These are phyloP conservation scores for Spathaspora boniae DNA, from an alignment of 805 yeast species.

Conservation along the genomic window DNA sequence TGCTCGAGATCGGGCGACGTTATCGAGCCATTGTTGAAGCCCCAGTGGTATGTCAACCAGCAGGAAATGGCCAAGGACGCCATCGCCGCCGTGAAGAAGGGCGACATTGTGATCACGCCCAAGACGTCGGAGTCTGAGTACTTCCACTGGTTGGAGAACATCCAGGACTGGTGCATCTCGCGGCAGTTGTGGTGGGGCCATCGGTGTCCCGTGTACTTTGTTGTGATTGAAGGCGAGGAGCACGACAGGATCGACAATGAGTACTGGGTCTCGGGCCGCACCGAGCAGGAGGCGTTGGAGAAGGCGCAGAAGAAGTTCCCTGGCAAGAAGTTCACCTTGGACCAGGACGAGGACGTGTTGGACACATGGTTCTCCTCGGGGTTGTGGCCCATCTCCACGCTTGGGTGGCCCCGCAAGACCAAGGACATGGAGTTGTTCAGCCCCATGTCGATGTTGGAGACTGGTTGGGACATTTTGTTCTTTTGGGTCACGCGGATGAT, in stretches of 20 bases:
- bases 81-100: slow-evolving; percentile 77
- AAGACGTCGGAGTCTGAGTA: slow-evolving; percentile 89
- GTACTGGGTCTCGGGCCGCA: slow-evolving; percentile 91
- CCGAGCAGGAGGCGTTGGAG: slow-evolving; percentile 72
- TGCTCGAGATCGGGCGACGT: slow-evolving; percentile 97
- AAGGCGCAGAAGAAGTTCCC: slow-evolving; percentile 79
- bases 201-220: slow-evolving; percentile 94
- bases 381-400: slow-evolving; percentile 94
- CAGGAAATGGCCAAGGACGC: slow-evolving; percentile 85
- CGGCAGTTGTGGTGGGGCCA: slow-evolving; percentile 95
- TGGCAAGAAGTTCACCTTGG: slow-evolving; percentile 63
- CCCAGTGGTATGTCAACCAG: slow-evolving; percentile 99
- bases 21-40: slow-evolving; percentile 94
- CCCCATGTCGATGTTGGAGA: slow-evolving; percentile 93
- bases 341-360: slow-evolving; percentile 96
- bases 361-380: slow-evolving; percentile 99
- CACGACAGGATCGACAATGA: slow-evolving; percentile 59
- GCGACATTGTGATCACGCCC: slow-evolving; percentile 79
- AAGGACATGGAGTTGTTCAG: slow-evolving; percentile 71
- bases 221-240: slow-evolving; percentile 71
- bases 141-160: slow-evolving; percentile 91
- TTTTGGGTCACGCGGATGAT: slow-evolving; percentile 99
- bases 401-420: slow-evolving; percentile 91
- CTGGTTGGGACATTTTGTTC: slow-evolving; percentile 99
- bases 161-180: slow-evolving; percentile 99